Percentiles rank a stretch among this genome's conserved stretches.
These are phyloP conservation scores for Urostyla sp. DNA, from an alignment of 73 alveolate genomes.

Conservation along the genomic window DNA sequence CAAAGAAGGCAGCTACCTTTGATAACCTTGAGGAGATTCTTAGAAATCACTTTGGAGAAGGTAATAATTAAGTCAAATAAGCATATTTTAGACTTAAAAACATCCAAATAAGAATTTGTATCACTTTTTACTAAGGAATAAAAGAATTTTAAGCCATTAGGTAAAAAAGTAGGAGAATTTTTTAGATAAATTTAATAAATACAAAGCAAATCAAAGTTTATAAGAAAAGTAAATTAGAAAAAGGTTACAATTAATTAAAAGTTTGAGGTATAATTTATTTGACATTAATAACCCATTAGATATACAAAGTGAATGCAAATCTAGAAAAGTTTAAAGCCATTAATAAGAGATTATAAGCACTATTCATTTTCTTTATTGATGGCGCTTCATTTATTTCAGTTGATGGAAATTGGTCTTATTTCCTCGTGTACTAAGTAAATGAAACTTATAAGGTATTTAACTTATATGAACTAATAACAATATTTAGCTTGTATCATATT, in stretches of 20 bases:
- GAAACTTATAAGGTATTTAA: neutral
- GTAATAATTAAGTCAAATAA: neutral
- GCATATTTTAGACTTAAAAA: neutral
- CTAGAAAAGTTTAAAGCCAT: neutral
- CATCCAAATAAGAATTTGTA: slow-evolving; percentile 8
- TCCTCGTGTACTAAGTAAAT: slow-evolving; percentile 40
- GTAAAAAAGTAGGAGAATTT: slow-evolving; percentile 29
- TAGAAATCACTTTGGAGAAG: slow-evolving; percentile 35
- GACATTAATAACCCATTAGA: slow-evolving; percentile 18
- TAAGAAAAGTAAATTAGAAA: neutral
- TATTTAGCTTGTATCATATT: slow-evolving; percentile 24
- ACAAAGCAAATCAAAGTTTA: neutral
- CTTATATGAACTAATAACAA: neutral
- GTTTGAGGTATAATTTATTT: neutral
- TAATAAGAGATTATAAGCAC: slow-evolving; percentile 61
- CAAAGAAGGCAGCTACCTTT: neutral
- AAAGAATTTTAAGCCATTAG: slow-evolving; percentile 24
- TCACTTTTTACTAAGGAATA: slow-evolving; percentile 7
- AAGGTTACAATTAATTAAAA: neutral
- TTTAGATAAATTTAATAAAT: neutral
- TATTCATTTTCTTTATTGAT: slow-evolving; percentile 65
- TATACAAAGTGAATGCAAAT: slow-evolving; percentile 29
- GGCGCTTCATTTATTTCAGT: slow-evolving; percentile 65
- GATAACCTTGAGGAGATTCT: slow-evolving; percentile 36
- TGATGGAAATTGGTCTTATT: slow-evolving; percentile 58